Conservation (phyloP, 805 yeast genomes). For the Ogataea nonfermentans region DNA sequence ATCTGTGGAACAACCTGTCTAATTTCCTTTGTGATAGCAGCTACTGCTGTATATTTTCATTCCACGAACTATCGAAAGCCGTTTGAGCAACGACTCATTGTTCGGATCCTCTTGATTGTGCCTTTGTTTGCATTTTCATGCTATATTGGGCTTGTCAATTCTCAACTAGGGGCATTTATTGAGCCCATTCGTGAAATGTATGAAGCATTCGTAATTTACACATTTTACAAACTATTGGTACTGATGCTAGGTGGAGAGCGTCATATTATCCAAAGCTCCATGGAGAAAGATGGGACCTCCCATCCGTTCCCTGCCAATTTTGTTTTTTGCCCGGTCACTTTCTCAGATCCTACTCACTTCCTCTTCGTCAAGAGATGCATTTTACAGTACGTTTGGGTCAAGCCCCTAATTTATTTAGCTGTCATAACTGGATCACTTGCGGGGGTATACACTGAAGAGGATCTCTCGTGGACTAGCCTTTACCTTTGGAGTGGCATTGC, state of each 20-base stretch:
- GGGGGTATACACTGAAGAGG: conserved; percentile 51
- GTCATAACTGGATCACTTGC: conserved; percentile 45
- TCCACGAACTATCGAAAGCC: conserved; percentile 81
- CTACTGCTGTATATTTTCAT: conserved; percentile 49
- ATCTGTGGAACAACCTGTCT: conserved; percentile 27
- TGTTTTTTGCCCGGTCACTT: conserved; percentile 62
- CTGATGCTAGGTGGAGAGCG: conserved; percentile 91
- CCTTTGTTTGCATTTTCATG: conserved; percentile 80
- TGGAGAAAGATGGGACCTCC: conserved; percentile 65
- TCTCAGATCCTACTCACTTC: conserved; percentile 82
- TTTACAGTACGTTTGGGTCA: conserved; percentile 92
- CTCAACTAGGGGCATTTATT: conserved; percentile 43
- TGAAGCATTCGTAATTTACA: conserved; percentile 94
- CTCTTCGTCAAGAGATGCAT: conserved; percentile 78
- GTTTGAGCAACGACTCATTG: conserved; percentile 77
- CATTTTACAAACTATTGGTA: conserved; percentile 82
- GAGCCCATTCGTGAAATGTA: conserved; percentile 86
- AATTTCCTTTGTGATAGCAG: conserved; percentile 40
- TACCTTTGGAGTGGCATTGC: conserved; percentile 64
- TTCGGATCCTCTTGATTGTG: conserved; percentile 76
- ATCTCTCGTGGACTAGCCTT: conserved; percentile 46
- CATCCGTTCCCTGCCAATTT: conserved; percentile 60
- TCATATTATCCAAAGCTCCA: conserved; percentile 58
- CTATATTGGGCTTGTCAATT: conserved; percentile 51
- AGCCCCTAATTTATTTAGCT: conserved; percentile 74